Base-by-base conservation (phyloP, 331 rosid species). In the Pyracantha coccinea region DNA sequence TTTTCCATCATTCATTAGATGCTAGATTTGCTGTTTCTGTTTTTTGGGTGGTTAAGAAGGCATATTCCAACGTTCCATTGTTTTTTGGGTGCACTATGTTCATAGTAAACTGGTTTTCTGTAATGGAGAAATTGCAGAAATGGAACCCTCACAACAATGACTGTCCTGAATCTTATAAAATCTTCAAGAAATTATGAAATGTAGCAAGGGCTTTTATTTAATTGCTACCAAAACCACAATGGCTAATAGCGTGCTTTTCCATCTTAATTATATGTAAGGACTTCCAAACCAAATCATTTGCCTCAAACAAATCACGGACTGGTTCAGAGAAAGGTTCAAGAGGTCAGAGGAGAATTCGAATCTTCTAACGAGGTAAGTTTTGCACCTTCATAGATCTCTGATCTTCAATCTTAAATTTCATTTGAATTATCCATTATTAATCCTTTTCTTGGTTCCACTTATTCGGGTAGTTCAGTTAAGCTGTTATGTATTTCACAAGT, bases 301-400 rank as follows among this genome's bases (percentile, higher is more conserved):
- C 74, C 82, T 73, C 83, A 66, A 75, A 19, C 80, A 82, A 70
- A 58, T 68, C 24, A 7, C 4, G 38, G 59, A 60, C 81, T 25
- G 50, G 69, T 69, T 28, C 57, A 66, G 44, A 75, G 50, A 59
- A 73, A 67, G 78, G 80, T 71, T 54, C 75, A 82, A 44, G 80
- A 66, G 25, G 44, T 52, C 38, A 78, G 21, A 69, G 75, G 53
- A 83, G 84, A 77, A 63, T 28, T 70, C 25, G 78, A 77, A 62
- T 62, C 68, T 66, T 76, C 78, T 23, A 82, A 70, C 57, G 86
- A 83, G 87, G 91, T 91, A 62, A 68, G 33, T 12, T 31, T 66
- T 52, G 68, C 68, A 27, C 41, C 67, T 20, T 73, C 7, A 55
- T 72, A 8, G 53, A 69, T 58, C 23, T 7, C 47, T 57, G 24